Evolutionary conservation across 1,284 basidiomycete species (phyloP).

Genomic region (Golubevia sp.): DNA sequence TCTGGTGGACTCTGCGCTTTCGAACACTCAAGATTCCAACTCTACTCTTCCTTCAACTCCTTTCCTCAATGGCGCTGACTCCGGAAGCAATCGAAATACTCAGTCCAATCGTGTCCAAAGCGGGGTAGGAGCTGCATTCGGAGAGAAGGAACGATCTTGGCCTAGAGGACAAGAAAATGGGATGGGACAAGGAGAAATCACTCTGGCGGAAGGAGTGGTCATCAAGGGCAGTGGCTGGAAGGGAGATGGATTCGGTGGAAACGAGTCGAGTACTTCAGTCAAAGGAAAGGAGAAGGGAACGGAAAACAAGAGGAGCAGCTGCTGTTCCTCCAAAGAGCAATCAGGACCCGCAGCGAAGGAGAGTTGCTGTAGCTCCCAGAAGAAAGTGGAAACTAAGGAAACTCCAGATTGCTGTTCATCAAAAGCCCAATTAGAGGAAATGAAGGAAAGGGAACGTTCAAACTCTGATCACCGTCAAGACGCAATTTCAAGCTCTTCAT

Average conservation of each 20-base stretch:
- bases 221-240: not conserved
- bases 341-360: too few species aligned
- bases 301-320: too few species aligned
- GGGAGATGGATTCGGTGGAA: too few species aligned
- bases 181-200: not conserved
- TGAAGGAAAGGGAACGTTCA: too few species aligned
- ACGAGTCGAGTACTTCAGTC: not conserved
- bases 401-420: too few species aligned
- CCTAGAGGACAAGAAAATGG: not conserved
- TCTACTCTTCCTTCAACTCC: conserved; percentile 13
- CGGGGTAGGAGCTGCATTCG: not conserved
- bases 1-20: conserved; percentile 14
- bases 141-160: not conserved
- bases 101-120: not conserved
- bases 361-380: too few species aligned
- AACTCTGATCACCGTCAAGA: too few species aligned
- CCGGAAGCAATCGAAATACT: too few species aligned
- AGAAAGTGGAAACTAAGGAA: too few species aligned
- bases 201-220: not conserved
- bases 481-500: not conserved
- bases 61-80: too few species aligned
- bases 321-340: too few species aligned
- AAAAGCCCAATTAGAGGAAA: too few species aligned
- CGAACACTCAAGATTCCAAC: conserved; percentile 8
- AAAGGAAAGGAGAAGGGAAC: not conserved